Evolutionary conservation across 805 yeast species (phyloP).

Genomic region (Barnettozyma vustinii): DNA sequence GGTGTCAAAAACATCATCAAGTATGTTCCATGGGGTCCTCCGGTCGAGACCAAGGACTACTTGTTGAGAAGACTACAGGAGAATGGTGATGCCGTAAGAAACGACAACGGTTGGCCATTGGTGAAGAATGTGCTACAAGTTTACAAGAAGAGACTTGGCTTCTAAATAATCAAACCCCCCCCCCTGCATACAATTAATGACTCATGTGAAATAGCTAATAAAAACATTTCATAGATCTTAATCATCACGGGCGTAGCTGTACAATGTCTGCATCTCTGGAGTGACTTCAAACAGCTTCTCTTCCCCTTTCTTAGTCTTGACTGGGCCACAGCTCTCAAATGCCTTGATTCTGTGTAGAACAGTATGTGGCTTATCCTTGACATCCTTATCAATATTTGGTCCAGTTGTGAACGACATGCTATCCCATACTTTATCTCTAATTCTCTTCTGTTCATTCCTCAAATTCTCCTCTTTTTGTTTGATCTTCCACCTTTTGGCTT

Average conservation of each 20-base stretch:
- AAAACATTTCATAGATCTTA: neutral
- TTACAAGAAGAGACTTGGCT: conserved; percentile 26
- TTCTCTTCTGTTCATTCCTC: neutral
- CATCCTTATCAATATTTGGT: neutral
- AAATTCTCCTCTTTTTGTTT: neutral
- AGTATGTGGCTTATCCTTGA: neutral
- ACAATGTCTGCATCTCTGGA: conserved; percentile 11
- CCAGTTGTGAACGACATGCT: neutral
- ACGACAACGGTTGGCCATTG: conserved; percentile 74
- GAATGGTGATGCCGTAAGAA: conserved; percentile 90
- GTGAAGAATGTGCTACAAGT: conserved; percentile 46
- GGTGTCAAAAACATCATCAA: conserved; percentile 74
- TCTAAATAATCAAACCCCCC: neutral
- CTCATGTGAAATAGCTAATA: neutral
- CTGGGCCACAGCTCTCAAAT: neutral
- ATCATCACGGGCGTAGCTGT: conserved; percentile 5
- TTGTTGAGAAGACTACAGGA: conserved; percentile 86
- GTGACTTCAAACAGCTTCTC: conserved; percentile 6
- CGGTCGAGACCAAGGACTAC: conserved; percentile 87
- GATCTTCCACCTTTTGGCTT: neutral
- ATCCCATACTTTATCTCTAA: neutral
- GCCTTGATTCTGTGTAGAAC: neutral
- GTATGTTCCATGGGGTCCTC: conserved; percentile 98
- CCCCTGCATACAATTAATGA: neutral
- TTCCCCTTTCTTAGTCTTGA: neutral